A percentile compares a stretch with the other conserved stretches of the same genome.
Evolutionary conservation across 805 yeast genomes (phyloP).

Genomic region (Ogataea nonfermentans): DNA sequence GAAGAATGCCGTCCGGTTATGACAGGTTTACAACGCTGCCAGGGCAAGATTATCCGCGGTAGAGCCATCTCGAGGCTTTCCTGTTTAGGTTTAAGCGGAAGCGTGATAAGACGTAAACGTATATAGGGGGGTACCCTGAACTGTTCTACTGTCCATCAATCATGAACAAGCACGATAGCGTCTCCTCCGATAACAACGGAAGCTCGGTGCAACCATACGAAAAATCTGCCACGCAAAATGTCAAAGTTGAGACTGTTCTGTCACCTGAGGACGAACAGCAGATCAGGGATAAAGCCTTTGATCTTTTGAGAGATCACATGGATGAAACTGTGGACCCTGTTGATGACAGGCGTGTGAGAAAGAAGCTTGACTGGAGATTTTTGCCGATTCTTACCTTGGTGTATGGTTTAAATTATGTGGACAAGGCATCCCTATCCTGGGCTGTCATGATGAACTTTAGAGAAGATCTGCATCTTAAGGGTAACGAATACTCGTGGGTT

Average conservation of each 20-base stretch:
- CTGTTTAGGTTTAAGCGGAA: too few species aligned
- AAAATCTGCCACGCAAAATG: not conserved
- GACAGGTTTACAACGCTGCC: too few species aligned
- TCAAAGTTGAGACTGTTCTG: not conserved
- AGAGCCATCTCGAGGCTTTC: too few species aligned
- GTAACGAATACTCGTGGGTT: conserved; percentile 35
- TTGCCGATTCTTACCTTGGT: conserved; percentile 34
- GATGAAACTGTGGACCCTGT: conserved; percentile 14
- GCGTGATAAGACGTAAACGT: too few species aligned
- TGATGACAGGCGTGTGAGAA: conserved; percentile 34
- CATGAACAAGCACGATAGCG: too few species aligned
- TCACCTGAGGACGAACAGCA: conserved; percentile 5
- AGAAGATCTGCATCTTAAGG: conserved; percentile 47
- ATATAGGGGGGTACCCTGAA: too few species aligned
- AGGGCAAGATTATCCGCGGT: too few species aligned
- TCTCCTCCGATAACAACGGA: not conserved
- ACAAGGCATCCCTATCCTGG: conserved; percentile 24
- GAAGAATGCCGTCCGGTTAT: too few species aligned
- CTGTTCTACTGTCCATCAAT: too few species aligned
- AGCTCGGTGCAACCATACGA: not conserved
- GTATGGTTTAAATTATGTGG: conserved; percentile 20
- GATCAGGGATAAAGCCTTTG: conserved; percentile 7
- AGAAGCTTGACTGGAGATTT: conserved; percentile 39
- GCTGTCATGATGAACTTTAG: conserved; percentile 58
- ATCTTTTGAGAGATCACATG: conserved; percentile 4